Percentiles rank a stretch among this genome's conserved stretches.
These are phyloP conservation scores for Globisporangium okanoganense DNA, from an alignment of 352 stramenopile species.

Conservation along the genomic window DNA sequence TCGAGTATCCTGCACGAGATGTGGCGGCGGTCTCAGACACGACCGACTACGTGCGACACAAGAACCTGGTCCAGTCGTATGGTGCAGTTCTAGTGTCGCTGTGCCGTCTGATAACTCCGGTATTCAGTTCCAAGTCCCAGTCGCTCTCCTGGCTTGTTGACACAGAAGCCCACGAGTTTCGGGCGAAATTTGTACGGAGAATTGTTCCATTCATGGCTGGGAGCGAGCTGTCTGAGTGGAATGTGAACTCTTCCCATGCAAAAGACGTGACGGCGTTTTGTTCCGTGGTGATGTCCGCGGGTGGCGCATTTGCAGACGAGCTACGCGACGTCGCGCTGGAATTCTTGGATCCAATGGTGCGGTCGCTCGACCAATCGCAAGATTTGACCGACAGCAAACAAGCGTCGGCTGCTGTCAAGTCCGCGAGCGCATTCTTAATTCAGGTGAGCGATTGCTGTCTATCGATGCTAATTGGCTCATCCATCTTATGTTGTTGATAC, in stretches of 20 bases:
- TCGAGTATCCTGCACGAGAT: conserved; percentile 12
- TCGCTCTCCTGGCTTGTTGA: conserved; percentile 14
- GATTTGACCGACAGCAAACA: neutral
- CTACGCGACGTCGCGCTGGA: conserved; percentile 17
- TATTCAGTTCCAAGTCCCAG: neutral
- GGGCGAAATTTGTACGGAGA: neutral
- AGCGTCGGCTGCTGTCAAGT: neutral
- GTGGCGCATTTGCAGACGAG: conserved; percentile 18
- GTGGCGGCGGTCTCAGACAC: neutral
- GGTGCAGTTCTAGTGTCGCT: conserved; percentile 10
- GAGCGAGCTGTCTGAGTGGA: conserved; percentile 10
- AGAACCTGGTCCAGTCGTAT: conserved; percentile 15
- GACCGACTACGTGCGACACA: conserved; percentile 1
- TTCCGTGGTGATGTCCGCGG: conserved; percentile 13
- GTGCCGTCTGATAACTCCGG: conserved; percentile 7
- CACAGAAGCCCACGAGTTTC: neutral
- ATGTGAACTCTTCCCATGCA: conserved; percentile 11
- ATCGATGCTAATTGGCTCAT: neutral
- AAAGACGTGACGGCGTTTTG: conserved; percentile 29
- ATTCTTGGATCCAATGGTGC: conserved; percentile 17
- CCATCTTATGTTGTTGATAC: neutral
- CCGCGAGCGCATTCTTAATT: conserved; percentile 11
- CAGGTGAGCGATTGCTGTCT: conserved; percentile 4
- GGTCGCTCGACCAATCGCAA: conserved; percentile 13
- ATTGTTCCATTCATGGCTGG: conserved; percentile 6